Evolutionary conservation across 1,284 basidiomycete genomes (phyloP).

Genomic region (Puccinia hordei): DNA sequence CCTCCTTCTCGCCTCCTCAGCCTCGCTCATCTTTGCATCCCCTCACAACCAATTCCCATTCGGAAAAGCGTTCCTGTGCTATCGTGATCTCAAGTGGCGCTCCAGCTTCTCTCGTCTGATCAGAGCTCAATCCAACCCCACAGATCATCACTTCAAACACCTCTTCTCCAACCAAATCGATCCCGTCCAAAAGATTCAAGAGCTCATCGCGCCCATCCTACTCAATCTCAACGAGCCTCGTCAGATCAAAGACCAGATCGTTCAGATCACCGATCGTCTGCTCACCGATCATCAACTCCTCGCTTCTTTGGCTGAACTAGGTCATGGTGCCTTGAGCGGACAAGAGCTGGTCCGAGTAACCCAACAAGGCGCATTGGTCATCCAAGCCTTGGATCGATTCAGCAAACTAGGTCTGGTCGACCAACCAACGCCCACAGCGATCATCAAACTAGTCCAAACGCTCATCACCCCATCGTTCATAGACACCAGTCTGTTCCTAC

Average conservation of each 20-base stretch:
- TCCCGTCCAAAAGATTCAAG: not conserved
- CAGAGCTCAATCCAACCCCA: not conserved
- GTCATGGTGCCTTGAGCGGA: not conserved
- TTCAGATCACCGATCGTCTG: not conserved
- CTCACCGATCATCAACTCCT: not conserved
- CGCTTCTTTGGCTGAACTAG: not conserved
- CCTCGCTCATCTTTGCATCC: not conserved
- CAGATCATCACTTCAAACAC: no score
- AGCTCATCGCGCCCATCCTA: not conserved
- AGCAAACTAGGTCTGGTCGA: not conserved
- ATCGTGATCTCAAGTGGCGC: not conserved
- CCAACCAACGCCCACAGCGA: not conserved
- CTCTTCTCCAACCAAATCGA: not conserved
- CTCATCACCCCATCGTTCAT: not conserved
- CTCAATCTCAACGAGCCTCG: not conserved
- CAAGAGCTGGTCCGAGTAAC: not conserved
- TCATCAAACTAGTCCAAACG: not conserved
- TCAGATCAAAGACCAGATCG: not conserved
- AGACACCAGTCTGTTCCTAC: slow-evolving; percentile 15
- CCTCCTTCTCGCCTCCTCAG: not conserved
- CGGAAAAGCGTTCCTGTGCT: not conserved
- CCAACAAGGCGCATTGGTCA: not conserved
- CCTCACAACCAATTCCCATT: not conserved
- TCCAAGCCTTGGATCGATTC: not conserved
- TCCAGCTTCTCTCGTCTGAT: not conserved